Evolutionary conservation across 78 protist genomes (phyloP).

Genomic region (Dictyostelium capitatum): DNA sequence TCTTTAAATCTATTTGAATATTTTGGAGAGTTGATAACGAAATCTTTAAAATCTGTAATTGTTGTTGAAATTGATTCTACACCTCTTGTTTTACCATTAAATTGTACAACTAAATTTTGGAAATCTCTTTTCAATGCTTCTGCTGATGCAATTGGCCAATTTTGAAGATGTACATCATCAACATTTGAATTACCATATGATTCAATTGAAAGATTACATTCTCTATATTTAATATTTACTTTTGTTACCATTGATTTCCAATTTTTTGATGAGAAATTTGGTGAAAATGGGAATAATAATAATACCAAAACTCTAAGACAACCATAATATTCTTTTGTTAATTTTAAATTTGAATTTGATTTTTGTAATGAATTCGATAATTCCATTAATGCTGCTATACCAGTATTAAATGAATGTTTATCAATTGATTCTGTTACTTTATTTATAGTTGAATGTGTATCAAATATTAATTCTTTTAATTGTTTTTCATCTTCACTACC

Average conservation of each 20-base stretch:
- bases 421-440: slow-evolving; percentile 33
- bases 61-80: slow-evolving; percentile 14
- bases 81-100: slow-evolving; percentile 57
- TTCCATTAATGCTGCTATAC: slow-evolving; percentile 80
- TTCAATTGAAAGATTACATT: background rate
- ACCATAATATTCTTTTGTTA: background rate
- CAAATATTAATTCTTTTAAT: background rate
- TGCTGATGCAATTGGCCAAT: slow-evolving; percentile 34
- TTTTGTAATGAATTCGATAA: slow-evolving; percentile 59
- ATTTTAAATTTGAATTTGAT: background rate
- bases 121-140: background rate
- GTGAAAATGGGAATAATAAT: slow-evolving; percentile 85
- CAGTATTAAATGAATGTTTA: slow-evolving; percentile 79
- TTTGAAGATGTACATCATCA: background rate
- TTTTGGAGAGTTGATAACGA: slow-evolving; percentile 1
- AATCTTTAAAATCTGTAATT: background rate
- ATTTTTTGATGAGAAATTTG: slow-evolving; percentile 62
- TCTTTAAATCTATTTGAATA: slow-evolving; percentile 12
- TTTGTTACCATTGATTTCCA: slow-evolving; percentile 54
- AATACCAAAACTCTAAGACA: background rate
- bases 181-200: slow-evolving; percentile 16
- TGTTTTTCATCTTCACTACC: background rate
- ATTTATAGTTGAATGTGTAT: slow-evolving; percentile 18
- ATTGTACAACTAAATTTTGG: slow-evolving; percentile 33
- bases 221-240: background rate